Base-by-base conservation (phyloP, 1,284 basidiomycete species). In the Fomitiporia mediterranea region DNA sequence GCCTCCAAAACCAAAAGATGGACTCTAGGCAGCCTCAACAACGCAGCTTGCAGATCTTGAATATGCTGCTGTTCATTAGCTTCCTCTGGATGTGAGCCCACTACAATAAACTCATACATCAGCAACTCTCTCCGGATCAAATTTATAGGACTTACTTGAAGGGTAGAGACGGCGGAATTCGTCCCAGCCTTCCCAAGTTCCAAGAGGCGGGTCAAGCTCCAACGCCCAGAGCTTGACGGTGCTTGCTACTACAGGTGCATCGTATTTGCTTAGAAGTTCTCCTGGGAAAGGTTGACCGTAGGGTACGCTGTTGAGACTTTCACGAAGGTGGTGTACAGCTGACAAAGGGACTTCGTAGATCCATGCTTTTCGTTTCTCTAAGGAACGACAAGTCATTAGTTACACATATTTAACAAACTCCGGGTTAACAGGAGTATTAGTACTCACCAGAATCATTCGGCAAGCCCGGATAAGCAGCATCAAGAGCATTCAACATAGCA, bases 321-420 rank as follows among this genome's bases (percentile, higher is more conserved):
- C 88, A 58, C 94, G 84, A 8, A 97, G 81, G 61, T 87, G 85
- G 66, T 97, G 94, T 4, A 88, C 80, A 28, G 85, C 82, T 2
- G 81, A 74, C 21, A 98, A 78, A 0, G 94, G 91, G 1, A 95
- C 91, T 63, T 91, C 86, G 67, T 97, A 96, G 60, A 98, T 91
- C 95, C 94, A 98, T 1, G 85, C 77, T 72, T 89, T 92, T 60
- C 95, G 84, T 68, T 85, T 89, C 69, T 96, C 95, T 84, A 65
- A 40, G 9, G 37, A 39, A 44, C n/a, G n/a, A 8, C 52, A 28
- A 25, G 43, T n/a, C 9, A 17, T 39, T 55, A n/a, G n/a, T n/a
- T n/a, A n/a, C n/a, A n/a, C n/a, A n/a, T n/a, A n/a, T n/a, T n/a
- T n/a, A n/a, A n/a, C 21, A 23, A 43, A 23, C 2, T 21, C 4